Percentiles rank a stretch among this genome's conserved stretches.
These are phyloP conservation scores for Tetrapisispora pingtungensis DNA, from an alignment of 805 yeast species.

Conservation along the genomic window DNA sequence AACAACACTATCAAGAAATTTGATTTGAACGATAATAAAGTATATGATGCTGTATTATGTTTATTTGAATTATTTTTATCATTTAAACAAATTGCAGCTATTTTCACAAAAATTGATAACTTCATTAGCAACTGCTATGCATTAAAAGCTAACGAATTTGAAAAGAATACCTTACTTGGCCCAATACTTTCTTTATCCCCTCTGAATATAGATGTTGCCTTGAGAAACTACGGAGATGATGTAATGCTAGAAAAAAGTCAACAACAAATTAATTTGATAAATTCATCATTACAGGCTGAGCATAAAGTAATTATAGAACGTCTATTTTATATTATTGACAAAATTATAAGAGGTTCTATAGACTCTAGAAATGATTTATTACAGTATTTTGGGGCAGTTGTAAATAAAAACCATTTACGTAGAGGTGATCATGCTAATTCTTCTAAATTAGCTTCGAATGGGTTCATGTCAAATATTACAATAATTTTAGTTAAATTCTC, in stretches of 20 bases:
- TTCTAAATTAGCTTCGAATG: conserved; percentile 59
- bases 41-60: conserved; percentile 44
- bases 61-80: conserved; percentile 48
- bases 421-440: conserved; percentile 75
- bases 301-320: conserved; percentile 49
- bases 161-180: conserved; percentile 59
- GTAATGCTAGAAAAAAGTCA: conserved; percentile 25
- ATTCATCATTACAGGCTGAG: conserved; percentile 55
- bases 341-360: conserved; percentile 62
- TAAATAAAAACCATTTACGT: conserved; percentile 80
- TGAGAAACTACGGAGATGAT: conserved; percentile 36
- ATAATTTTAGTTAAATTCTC: conserved; percentile 60
- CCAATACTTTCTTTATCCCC: conserved; percentile 72
- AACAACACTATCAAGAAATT: conserved; percentile 15
- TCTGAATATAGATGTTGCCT: conserved; percentile 40
- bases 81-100: conserved; percentile 51
- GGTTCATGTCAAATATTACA: conserved; percentile 70
- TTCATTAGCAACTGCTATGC: conserved; percentile 38
- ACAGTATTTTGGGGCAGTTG: conserved; percentile 57
- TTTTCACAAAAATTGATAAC: conserved; percentile 46
- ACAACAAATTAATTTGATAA: conserved; percentile 39
- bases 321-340: conserved; percentile 60
- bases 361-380: conserved; percentile 55
- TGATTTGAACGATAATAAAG: conserved; percentile 38
- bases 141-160: conserved; percentile 42